Conservation (phyloP, 2,329 filamentous ascomycete species). For the Sporothrix schenckii region DNA sequence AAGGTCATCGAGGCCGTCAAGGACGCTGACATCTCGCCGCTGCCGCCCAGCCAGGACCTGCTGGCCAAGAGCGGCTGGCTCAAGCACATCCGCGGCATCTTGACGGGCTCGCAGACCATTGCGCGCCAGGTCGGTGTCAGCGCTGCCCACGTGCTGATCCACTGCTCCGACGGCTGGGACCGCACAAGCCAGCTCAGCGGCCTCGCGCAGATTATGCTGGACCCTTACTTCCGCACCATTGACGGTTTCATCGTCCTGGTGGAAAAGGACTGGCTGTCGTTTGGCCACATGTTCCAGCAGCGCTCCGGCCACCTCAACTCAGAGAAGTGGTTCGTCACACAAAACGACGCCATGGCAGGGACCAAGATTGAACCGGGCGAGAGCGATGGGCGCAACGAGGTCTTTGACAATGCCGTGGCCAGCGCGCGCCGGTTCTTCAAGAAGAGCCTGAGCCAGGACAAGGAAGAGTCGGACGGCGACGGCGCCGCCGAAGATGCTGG, state of each 20-base stretch:
- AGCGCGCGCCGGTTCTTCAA: constrained; percentile 91
- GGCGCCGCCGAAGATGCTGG: constrained; percentile 47
- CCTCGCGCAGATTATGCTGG: constrained; percentile 87
- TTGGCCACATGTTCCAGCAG: constrained; percentile 95
- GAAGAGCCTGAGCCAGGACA: constrained; percentile 67
- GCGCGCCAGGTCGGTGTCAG: constrained; percentile 85
- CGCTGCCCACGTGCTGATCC: constrained; percentile 92
- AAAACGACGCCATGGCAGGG: constrained; percentile 76
- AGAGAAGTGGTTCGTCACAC: constrained; percentile 90
- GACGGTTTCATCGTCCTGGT: constrained; percentile 93
- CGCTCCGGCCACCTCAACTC: constrained; percentile 85
- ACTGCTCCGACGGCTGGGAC: constrained; percentile 99
- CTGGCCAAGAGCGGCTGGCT: constrained; percentile 87
- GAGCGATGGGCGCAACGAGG: constrained; percentile 66
- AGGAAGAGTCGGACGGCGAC: constrained; percentile 64
- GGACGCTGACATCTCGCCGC: constrained; percentile 82
- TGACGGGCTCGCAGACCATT: constrained; percentile 84
- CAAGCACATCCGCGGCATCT: constrained; percentile 79
- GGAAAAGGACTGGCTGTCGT: constrained; percentile 97
- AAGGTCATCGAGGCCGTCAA: constrained; percentile 89
- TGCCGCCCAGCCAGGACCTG: constrained; percentile 79
- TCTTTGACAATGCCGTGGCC: constrained; percentile 80
- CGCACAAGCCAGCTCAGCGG: constrained; percentile 93
- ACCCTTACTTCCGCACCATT: constrained; percentile 92
- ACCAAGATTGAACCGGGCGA: constrained; percentile 64